Base-by-base conservation (phyloP, 768 basidiomycete species). In the Suillus placidus region DNA sequence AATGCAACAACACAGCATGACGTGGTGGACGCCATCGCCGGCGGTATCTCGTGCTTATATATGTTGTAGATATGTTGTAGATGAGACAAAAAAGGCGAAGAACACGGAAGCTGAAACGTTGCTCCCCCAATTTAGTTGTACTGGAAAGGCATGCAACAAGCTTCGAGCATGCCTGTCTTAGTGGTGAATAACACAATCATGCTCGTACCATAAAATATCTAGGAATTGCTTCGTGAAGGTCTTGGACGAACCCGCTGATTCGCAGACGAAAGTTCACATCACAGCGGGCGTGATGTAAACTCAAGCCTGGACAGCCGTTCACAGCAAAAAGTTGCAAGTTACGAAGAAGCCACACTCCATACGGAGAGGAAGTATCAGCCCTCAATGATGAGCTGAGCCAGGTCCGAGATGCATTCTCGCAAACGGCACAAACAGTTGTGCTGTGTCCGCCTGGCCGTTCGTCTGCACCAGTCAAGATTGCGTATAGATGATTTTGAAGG, bases 401-500 rank as follows among this genome's bases (percentile, higher is more conserved):
- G 35, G 56, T 34, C 51, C 65, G 51, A 64, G 60, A 57, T 52
- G 12, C 2, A 30, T 47, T 35, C 12, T 43, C 54, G 63, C 71
- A 72, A 32, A 10, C 0, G 14, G 2, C 2, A 38, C 69, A 69
- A 14, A 67, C 45, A 32, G 5, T 0, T 26, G 55, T 64, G 6
- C 47, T 30, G n/a, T 30, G 35, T 62, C 18, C 13, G 12, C 64
- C 35, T 38, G 9, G 30, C 32, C 30, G 60, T 12, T 66, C 47
- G 61, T 67, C 60, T 63, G 52, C 35, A 30, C 70, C 66, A 26
- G 47, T 52, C 37, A 77, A 63, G 0, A 72, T 67, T 13, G 63
- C 62, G 10, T 71, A 52, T 47, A 71, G 70, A 26, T 63, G 60
- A 34, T 75, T 71, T 38, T 76, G 73, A 1, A 80, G 71, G 26